These are phyloP conservation scores for Collybia mongolica DNA, from an alignment of 768 basidiomycete species.

Conservation along the genomic window DNA sequence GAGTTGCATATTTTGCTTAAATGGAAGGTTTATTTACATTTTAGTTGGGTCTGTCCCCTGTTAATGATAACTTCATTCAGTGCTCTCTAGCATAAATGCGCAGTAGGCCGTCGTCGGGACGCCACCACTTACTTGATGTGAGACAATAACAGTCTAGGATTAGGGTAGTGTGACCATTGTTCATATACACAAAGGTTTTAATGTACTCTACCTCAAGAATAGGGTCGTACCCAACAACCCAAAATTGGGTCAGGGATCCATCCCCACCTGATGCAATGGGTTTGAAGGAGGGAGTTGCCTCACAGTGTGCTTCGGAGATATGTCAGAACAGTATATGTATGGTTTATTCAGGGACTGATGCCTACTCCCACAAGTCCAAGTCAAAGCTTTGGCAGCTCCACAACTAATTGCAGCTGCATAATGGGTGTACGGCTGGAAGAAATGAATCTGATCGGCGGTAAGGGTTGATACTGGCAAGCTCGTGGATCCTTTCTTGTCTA, in stretches of 20 bases:
- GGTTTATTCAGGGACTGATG: conserved; percentile 2
- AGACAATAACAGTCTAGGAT: conserved; percentile 8
- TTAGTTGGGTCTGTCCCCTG: conserved; percentile 22
- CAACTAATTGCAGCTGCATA: conserved; percentile 34
- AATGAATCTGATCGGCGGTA: no score
- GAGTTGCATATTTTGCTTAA: neutral
- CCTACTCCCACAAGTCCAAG: conserved; percentile 46
- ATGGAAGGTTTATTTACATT: conserved; percentile 13
- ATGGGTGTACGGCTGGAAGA: no score
- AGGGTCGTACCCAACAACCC: conserved; percentile 44
- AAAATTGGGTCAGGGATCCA: conserved; percentile 38
- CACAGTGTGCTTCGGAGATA: conserved; percentile 36
- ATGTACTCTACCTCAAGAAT: conserved; percentile 20
- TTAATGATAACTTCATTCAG: neutral
- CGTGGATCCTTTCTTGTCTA: no score
- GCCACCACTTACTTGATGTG: conserved; percentile 12
- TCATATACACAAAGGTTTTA: neutral
- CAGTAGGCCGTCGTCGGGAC: neutral
- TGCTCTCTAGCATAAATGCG: no score
- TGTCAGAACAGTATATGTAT: neutral
- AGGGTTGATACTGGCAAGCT: no score
- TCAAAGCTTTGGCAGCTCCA: conserved; percentile 28
- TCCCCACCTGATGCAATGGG: conserved; percentile 52
- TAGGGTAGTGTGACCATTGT: no score
- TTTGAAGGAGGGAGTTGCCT: conserved; percentile 43